Base-by-base conservation (phyloP, 306 rosid species). In the Cotoneaster glaucophyllus region DNA sequence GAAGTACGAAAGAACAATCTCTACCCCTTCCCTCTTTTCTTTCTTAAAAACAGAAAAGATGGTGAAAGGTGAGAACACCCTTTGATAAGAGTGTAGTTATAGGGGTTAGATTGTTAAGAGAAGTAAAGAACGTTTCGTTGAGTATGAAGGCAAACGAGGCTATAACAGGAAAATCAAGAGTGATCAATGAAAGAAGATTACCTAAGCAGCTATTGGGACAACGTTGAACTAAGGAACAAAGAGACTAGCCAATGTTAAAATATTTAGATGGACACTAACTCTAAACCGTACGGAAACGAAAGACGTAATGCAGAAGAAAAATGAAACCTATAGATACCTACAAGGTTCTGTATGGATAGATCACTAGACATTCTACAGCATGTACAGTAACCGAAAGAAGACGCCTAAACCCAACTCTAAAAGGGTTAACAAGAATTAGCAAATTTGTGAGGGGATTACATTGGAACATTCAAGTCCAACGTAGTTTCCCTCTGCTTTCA, bases 1-100 rank as follows among this genome's bases (percentile, higher is more conserved):
- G 77, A 82, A 58, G 26, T 78, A 76, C 74, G 82, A 64, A 76
- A 57, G 37, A 73, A 85, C 59, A 24, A 69, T 70, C 75, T 13
- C 58, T 66, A 71, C 77, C 69, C 84, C 85, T 86, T 83, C 86
- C 90, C 78, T 79, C 86, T 88, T 87, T 91, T 87, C 90, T 84
- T 76, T 81, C 83, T 61, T 56, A 87, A 91, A 89, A 81, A 52
- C 89, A 83, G 97, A 87, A 88, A 87, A 89, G 86, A 82, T 76
- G 45, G 76, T 2, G 78, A 82, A 89, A 74, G 88, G 73, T 71
- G 11, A 61, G 74, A 75, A 69, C 74, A 78, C 64, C 80, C 84
- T 74, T 48, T 52, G 26, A 62, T 39, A 19, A 74, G 83, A 76
- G 83, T 74, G 81, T 29, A 59, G 82, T 32, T 79, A 78, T 67